Evolutionary conservation across 257 asterid species (phyloP).

Genomic region (Haberlea rhodopensis): DNA sequence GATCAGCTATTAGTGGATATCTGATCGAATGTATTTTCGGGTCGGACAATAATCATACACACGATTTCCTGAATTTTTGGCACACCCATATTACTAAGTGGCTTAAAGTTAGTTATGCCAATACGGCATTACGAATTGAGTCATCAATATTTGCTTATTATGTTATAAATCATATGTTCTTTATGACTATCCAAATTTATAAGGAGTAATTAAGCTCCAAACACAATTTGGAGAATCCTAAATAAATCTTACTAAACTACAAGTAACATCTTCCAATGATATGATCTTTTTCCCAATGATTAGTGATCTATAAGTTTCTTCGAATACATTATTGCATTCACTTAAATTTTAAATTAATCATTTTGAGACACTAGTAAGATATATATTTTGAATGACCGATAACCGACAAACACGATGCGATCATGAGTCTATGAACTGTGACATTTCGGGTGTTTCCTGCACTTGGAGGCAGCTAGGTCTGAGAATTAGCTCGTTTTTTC

Average conservation of each 20-base stretch:
- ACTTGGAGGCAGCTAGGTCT: slow-evolving; percentile 6
- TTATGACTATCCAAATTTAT: too few species aligned
- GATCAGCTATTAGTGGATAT: neutral
- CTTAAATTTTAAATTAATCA: too few species aligned
- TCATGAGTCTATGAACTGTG: slow-evolving; percentile 1
- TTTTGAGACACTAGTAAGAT: neutral
- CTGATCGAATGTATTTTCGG: neutral
- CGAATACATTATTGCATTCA: neutral
- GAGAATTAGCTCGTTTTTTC: slow-evolving; percentile 1
- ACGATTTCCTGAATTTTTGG: neutral
- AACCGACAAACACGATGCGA: neutral
- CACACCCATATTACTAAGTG: neutral
- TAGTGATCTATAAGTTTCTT: neutral
- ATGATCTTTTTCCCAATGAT: neutral
- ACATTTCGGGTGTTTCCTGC: slow-evolving; percentile 20
- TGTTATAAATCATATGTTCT: neutral
- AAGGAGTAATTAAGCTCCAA: neutral
- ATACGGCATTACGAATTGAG: neutral
- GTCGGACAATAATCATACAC: neutral
- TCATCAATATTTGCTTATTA: neutral
- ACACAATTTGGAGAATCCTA: neutral
- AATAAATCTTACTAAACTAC: neutral
- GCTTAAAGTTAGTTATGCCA: neutral
- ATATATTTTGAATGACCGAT: too few species aligned
- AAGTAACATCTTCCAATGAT: neutral